These are phyloP conservation scores for Amanita jacksonii DNA, from an alignment of 768 basidiomycete species.

Conservation along the genomic window DNA sequence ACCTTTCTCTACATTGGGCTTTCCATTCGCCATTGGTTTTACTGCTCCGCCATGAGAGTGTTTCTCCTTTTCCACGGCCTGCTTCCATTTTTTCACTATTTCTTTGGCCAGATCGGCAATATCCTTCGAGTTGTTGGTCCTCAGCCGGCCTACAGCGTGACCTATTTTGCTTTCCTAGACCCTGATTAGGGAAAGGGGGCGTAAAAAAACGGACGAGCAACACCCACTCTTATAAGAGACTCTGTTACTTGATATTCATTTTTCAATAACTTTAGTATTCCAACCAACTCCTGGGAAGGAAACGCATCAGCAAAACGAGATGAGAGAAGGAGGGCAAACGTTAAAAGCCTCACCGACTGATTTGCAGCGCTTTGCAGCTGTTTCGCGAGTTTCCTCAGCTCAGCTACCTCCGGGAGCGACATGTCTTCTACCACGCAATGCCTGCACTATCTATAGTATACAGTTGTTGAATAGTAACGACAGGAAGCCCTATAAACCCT, in stretches of 20 bases:
- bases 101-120: slow-evolving; percentile 83
- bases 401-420: slow-evolving; percentile 34
- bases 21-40: slow-evolving; percentile 22
- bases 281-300: slow-evolving; percentile 46
- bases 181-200: slow-evolving; percentile 16
- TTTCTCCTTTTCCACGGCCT: slow-evolving; percentile 68
- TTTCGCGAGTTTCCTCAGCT: slow-evolving; percentile 77
- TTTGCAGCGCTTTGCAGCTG: slow-evolving; percentile 56
- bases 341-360: slow-evolving; percentile 40
- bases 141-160: slow-evolving; percentile 85
- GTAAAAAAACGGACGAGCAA: slow-evolving; percentile 25
- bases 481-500: slow-evolving; percentile 5
- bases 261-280: slow-evolving; percentile 53
- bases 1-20: slow-evolving; percentile 16
- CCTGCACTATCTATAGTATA: slow-evolving; percentile 27
- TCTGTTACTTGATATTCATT: slow-evolving; percentile 62
- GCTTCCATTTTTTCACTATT: slow-evolving; percentile 88
- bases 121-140: slow-evolving; percentile 59
- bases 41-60: slow-evolving; percentile 10
- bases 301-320: slow-evolving; percentile 23
- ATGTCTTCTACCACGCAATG: slow-evolving; percentile 22
- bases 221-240: slow-evolving; percentile 62
- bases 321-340: slow-evolving; percentile 29
- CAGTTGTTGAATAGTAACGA: slow-evolving; percentile 15
- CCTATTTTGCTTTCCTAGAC: slow-evolving; percentile 84